A percentile compares a stretch with the other conserved stretches of the same genome.
phyloP scores from a whole-genome alignment of 805 yeast genomes.

The Spathaspora hagerdaliae region DNA sequence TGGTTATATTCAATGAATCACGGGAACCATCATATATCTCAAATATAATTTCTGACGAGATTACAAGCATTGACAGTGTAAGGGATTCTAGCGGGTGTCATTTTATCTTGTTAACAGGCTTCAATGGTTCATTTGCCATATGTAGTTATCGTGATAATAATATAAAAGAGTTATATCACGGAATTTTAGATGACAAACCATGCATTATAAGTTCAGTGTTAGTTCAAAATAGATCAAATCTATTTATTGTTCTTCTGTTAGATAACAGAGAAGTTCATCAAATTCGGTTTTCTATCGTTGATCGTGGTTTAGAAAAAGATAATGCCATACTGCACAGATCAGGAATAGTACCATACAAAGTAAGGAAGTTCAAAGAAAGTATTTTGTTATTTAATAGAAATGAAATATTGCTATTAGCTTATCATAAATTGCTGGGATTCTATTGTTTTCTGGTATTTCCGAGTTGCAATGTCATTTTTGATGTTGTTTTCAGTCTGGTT shows the following conservation, averaged over 20 bases:
- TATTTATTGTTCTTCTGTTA: background rate
- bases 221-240: background rate
- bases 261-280: background rate
- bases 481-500: background rate
- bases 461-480: background rate
- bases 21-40: no score
- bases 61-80: no score
- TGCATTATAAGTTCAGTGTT: no score
- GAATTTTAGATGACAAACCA: no score
- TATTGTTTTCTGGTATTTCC: background rate
- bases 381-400: no score
- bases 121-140: background rate
- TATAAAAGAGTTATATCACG: no score
- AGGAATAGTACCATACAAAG: background rate
- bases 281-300: no score
- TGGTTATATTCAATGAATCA: no score
- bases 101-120: background rate
- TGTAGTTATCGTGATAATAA: background rate
- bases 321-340: no score
- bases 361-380: background rate
- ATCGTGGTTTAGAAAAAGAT: no score
- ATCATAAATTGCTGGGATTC: background rate
- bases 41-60: no score
- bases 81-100: no score
- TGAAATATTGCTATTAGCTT: background rate